A percentile compares a stretch with the other conserved stretches of the same genome.
phyloP scores from a whole-genome alignment of 352 stramenopile species.

The Phytopythium delawarense region DNA sequence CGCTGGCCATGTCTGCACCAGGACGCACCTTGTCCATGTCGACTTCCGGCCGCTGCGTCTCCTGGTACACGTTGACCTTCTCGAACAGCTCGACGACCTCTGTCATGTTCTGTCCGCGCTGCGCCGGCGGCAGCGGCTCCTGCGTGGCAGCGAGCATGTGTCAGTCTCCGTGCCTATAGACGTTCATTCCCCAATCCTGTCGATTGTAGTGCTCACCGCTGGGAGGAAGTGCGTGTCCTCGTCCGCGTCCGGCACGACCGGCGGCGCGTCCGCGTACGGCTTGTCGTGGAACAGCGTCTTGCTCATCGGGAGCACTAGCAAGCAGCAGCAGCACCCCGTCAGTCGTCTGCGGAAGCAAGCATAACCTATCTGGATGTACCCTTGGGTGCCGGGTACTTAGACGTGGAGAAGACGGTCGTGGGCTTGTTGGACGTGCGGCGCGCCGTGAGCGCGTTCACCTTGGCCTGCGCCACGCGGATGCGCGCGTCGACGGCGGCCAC shows the following conservation, averaged over 20 bases:
- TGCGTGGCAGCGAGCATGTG: conserved; percentile 2
- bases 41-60: conserved; percentile 65
- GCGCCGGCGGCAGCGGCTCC: conserved; percentile 63
- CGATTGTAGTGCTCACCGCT: conserved; percentile 20
- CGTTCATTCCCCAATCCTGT: no score
- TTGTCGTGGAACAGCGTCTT: conserved; percentile 87
- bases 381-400: conserved; percentile 81
- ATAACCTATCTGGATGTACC: conserved; percentile 4
- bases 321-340: no score
- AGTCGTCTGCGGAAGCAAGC: no score
- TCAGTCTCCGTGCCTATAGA: no score
- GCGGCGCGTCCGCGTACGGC: conserved; percentile 67
- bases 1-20: neutral
- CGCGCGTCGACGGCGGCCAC: conserved; percentile 67
- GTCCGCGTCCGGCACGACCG: conserved; percentile 61
- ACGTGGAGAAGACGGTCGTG: conserved; percentile 87
- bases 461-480: conserved; percentile 78
- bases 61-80: conserved; percentile 74
- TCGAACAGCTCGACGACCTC: conserved; percentile 84
- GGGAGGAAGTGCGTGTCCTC: conserved; percentile 83
- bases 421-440: conserved; percentile 81
- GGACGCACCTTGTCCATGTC: conserved; percentile 67
- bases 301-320: conserved; percentile 30
- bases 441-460: conserved; percentile 79
- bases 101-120: conserved; percentile 73